These are phyloP conservation scores for Auriculariales sp. DNA, from an alignment of 768 basidiomycete genomes.

Conservation along the genomic window DNA sequence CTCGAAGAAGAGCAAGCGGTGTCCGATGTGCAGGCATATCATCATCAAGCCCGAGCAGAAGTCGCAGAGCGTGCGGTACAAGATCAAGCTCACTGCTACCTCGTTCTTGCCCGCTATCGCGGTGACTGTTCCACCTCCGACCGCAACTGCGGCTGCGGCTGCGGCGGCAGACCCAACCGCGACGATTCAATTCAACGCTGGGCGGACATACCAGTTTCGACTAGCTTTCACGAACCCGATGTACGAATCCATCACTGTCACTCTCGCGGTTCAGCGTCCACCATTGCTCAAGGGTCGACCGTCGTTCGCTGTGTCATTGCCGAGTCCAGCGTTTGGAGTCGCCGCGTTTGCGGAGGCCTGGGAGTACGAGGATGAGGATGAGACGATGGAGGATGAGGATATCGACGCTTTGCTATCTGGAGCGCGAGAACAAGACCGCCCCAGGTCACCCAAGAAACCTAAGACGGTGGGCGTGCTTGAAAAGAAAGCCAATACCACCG, in stretches of 20 bases:
- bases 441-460: slow-evolving; percentile 12
- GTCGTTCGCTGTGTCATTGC: slow-evolving; percentile 70
- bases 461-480: slow-evolving; percentile 67
- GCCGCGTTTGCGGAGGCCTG: slow-evolving; percentile 91
- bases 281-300: slow-evolving; percentile 44
- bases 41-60: slow-evolving; percentile 98
- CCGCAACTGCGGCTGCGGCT: slow-evolving; percentile 19
- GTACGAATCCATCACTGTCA: slow-evolving; percentile 88
- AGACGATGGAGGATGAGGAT: slow-evolving; percentile 49
- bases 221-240: slow-evolving; percentile 88
- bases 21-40: slow-evolving; percentile 86
- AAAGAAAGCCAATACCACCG: slow-evolving; percentile 76
- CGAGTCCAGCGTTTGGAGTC: slow-evolving; percentile 63
- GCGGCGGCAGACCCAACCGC: slow-evolving; percentile 26
- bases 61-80: slow-evolving; percentile 83
- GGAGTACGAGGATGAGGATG: slow-evolving; percentile 93
- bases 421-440: slow-evolving; percentile 5
- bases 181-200: slow-evolving; percentile 39
- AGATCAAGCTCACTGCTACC: slow-evolving; percentile 93
- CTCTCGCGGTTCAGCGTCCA: slow-evolving; percentile 65
- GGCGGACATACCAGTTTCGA: slow-evolving; percentile 76
- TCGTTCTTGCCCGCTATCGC: slow-evolving; percentile 86
- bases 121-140: slow-evolving; percentile 48
- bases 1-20: slow-evolving; percentile 91
- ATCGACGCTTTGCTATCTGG: slow-evolving; percentile 16